Evolutionary conservation across 441 rosid species (phyloP).

Genomic region (Breynia disticha): DNA sequence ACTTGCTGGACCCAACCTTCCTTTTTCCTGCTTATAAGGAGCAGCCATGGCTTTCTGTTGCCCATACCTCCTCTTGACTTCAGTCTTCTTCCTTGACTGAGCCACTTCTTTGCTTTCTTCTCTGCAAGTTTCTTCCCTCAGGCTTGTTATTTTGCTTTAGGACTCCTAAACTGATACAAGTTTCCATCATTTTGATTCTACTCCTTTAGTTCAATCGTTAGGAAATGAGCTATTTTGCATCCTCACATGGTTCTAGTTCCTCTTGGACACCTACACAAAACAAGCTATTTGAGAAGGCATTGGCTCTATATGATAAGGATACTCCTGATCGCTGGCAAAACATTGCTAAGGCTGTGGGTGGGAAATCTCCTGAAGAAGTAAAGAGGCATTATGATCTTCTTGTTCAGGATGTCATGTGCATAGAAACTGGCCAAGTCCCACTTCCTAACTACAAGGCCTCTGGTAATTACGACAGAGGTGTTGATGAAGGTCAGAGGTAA

Average conservation of each 20-base stretch:
- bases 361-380: constrained; percentile 76
- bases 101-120: constrained; percentile 16
- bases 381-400: constrained; percentile 78
- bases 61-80: constrained; percentile 31
- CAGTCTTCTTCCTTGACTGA: constrained; percentile 23
- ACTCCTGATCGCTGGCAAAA: constrained; percentile 74
- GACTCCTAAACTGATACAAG: constrained; percentile 2
- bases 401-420: constrained; percentile 57
- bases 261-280: constrained; percentile 81
- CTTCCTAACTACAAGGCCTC: constrained; percentile 50
- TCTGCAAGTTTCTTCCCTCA: constrained; percentile 8
- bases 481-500: constrained; percentile 51
- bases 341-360: constrained; percentile 70
- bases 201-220: background rate
- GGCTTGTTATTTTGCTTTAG: constrained; percentile 5
- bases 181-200: background rate
- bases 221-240: constrained; percentile 40
- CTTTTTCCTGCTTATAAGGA: constrained; percentile 41
- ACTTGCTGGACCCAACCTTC: constrained; percentile 39
- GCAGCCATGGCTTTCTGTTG: constrained; percentile 25
- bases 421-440: constrained; percentile 79
- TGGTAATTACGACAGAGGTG: constrained; percentile 28
- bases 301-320: constrained; percentile 53
- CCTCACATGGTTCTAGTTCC: constrained; percentile 43
- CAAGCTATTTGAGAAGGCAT: constrained; percentile 82